Conservation (phyloP, 2,329 filamentous ascomycete species). For the Ampelomyces quisqualis region DNA sequence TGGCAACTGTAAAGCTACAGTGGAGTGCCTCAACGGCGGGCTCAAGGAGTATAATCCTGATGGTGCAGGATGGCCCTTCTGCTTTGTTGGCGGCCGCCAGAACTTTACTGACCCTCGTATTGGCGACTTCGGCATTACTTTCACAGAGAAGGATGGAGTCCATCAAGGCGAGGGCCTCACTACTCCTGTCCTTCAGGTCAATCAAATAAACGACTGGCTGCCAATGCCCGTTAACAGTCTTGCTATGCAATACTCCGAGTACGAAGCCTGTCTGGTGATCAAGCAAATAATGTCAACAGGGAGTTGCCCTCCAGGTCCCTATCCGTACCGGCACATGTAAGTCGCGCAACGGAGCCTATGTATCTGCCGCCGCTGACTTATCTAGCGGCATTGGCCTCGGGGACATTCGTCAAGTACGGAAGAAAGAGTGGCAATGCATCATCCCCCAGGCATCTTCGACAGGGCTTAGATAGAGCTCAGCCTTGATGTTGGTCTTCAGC, state of each 20-base stretch:
- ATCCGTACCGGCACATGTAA: too few species aligned
- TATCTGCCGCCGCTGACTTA: too few species aligned
- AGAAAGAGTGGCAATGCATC: too few species aligned
- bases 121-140: conserved; percentile 14
- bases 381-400: too few species aligned
- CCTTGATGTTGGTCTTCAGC: conserved; percentile 30
- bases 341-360: too few species aligned
- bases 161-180: conserved; percentile 9
- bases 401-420: too few species aligned
- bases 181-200: conserved; percentile 8
- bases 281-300: too few species aligned
- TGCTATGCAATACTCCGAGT: not conserved
- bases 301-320: too few species aligned
- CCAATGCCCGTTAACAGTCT: conserved; percentile 3
- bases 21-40: conserved; percentile 9
- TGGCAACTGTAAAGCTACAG: conserved; percentile 4
- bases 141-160: conserved; percentile 4
- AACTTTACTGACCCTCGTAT: conserved; percentile 12
- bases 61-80: conserved; percentile 7
- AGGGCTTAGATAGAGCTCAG: too few species aligned
- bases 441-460: too few species aligned
- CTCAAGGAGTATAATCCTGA: conserved; percentile 9
- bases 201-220: conserved; percentile 6
- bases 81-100: conserved; percentile 9
- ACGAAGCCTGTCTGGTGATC: too few species aligned